Evolutionary conservation across 768 basidiomycete genomes (phyloP).

Genomic region (Suillus plorans): DNA sequence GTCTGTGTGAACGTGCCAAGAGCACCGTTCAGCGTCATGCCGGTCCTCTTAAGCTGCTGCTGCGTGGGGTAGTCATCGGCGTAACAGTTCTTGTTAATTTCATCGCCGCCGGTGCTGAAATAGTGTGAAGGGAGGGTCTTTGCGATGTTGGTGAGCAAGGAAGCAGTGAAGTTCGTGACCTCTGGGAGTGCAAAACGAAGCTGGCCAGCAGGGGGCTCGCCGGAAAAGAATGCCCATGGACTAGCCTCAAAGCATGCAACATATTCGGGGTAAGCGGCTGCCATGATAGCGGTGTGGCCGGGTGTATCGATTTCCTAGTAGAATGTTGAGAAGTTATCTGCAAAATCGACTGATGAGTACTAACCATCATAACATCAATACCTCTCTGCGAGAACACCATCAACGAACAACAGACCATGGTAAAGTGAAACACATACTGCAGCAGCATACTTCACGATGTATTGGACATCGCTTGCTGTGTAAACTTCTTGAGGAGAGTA

Average conservation of each 20-base stretch:
- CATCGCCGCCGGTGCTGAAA: conserved; percentile 78
- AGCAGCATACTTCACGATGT: conserved; percentile 63
- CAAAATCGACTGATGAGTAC: not conserved
- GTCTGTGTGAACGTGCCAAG: conserved; percentile 36
- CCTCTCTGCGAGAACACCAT: conserved; percentile 44
- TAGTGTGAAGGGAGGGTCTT: conserved; percentile 50
- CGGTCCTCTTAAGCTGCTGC: conserved; percentile 40
- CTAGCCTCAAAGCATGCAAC: conserved; percentile 57
- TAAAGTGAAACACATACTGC: conserved; percentile 43
- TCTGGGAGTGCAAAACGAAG: conserved; percentile 60
- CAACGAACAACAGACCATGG: not conserved
- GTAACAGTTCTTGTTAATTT: conserved; percentile 66
- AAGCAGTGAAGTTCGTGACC: conserved; percentile 52
- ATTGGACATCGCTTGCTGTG: conserved; percentile 45
- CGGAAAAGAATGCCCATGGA: conserved; percentile 57
- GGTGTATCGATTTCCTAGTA: conserved; percentile 72
- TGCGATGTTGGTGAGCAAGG: conserved; percentile 50
- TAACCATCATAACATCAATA: conserved; percentile 57
- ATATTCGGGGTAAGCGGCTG: conserved; percentile 62
- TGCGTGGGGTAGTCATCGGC: conserved; percentile 56
- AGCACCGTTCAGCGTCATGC: conserved; percentile 40
- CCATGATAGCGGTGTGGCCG: conserved; percentile 69
- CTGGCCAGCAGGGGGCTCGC: conserved; percentile 72
- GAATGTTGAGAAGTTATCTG: not conserved
- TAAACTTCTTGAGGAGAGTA: conserved; percentile 38